These are phyloP conservation scores for Cytospora mali DNA, from an alignment of 2,329 filamentous ascomycete genomes.

Conservation along the genomic window DNA sequence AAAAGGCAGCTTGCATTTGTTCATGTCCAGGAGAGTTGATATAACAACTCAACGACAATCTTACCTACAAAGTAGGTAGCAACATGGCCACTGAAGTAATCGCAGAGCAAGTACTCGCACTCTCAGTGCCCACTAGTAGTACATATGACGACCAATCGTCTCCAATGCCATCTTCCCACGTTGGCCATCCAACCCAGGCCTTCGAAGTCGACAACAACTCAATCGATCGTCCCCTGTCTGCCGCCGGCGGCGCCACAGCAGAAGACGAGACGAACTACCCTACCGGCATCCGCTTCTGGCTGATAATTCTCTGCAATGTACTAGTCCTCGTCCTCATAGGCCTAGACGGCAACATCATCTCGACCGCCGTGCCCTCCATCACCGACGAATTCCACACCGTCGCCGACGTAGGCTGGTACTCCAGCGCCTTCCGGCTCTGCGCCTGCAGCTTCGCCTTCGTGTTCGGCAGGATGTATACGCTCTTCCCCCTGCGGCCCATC, in stretches of 20 bases:
- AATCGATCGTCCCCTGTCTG: neutral
- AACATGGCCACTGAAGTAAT: constrained; percentile 7
- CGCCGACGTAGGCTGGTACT: constrained; percentile 27
- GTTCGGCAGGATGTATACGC: constrained; percentile 23
- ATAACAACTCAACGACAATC: neutral
- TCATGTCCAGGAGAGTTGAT: no score
- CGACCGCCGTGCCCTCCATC: constrained; percentile 25
- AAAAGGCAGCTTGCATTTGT: neutral
- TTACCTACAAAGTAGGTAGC: no score
- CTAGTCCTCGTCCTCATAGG: constrained; percentile 22
- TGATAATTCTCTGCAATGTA: constrained; percentile 19
- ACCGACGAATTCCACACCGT: constrained; percentile 27
- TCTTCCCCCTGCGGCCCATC: constrained; percentile 14
- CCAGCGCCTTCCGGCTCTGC: constrained; percentile 22
- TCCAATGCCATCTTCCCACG: neutral
- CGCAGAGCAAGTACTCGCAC: neutral
- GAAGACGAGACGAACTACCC: constrained; percentile 24
- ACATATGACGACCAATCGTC: neutral
- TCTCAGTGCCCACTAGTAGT: neutral
- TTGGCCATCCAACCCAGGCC: constrained; percentile 6
- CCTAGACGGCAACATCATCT: constrained; percentile 22
- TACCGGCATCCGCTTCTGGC: constrained; percentile 23
- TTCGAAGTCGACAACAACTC: neutral
- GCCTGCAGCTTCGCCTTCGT: constrained; percentile 27
- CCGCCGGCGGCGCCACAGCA: neutral